These are phyloP conservation scores for Epichloe glyceriae DNA, from an alignment of 2,329 filamentous ascomycete species.

Conservation along the genomic window DNA sequence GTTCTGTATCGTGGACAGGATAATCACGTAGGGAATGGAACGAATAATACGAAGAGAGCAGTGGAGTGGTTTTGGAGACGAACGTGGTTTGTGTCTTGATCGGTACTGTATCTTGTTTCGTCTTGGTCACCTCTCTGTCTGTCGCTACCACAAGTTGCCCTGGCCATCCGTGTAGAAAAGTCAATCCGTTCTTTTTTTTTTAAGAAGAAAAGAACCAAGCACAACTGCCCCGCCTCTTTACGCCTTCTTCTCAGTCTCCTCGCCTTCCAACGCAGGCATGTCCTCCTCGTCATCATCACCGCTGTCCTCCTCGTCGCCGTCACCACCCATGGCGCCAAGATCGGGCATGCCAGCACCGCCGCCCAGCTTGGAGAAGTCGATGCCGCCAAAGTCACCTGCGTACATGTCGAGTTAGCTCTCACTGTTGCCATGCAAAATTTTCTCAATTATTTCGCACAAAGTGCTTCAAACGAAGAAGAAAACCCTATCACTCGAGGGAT, in stretches of 20 bases:
- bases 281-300: conserved; percentile 57
- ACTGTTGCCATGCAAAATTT: neutral
- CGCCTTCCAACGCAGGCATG: conserved; percentile 63
- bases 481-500: neutral
- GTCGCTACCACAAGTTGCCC: neutral
- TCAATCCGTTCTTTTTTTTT: neutral
- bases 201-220: neutral
- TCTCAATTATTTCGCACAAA: neutral
- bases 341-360: conserved; percentile 27
- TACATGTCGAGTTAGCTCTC: neutral
- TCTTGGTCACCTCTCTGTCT: neutral
- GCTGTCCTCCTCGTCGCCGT: conserved; percentile 34
- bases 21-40: neutral
- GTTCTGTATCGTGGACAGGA: no score
- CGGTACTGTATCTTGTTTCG: neutral
- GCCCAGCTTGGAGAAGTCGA: conserved; percentile 88
- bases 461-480: neutral
- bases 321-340: conserved; percentile 30
- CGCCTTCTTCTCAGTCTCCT: conserved; percentile 28
- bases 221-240: conserved; percentile 10
- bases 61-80: neutral
- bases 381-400: conserved; percentile 65
- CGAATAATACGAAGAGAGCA: no score
- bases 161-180: neutral
- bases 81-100: neutral